Evolutionary conservation across 164 flowering plant species (phyloP), one percentile per base, ranked within the genome.

Genomic region (Stephania yunnanensis): DNA sequence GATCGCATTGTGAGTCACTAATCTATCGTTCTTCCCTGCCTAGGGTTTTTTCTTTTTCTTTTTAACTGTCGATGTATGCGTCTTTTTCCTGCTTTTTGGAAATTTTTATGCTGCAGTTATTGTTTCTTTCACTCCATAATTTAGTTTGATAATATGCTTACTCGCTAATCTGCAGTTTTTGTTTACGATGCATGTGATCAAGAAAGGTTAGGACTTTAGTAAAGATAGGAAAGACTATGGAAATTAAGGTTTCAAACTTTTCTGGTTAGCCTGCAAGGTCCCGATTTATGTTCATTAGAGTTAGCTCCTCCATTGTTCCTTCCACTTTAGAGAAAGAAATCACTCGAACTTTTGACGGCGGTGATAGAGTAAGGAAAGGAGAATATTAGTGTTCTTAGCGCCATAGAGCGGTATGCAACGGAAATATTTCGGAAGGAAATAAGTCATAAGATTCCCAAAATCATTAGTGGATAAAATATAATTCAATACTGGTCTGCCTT

Each of bases 1-100:
- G 98, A 94, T 75, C 96, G 98, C 55, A 80, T 92, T 70, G 98
- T 94, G 17, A 87, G 91, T 70, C 44, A 31, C 17, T 58, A 31
- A 22, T 63, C 45, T 5, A 9, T 7, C 8, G 25, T 31, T 71
- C 10, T 71, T 71, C 22, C 15, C 6, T 55, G 50, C 31, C 17
- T 25, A 31, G 50, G 30, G 50, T 42, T 61, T 53, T 30, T 75
- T 52, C 6, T 2, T 6, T 9, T 19, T 61, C 25, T 61, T n/a
- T 61, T 50, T 10, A 50, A 50, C 11, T 10, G 55, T 6, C 0
- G 36, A 3, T 3, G 2, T 31, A 50, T 50, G 55, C 11, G 11
- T 50, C n/a, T 50, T 15, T 6, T 8, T 2, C 8, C 8, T 6
- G 10, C 55, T 15, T 10, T 10, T 50, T 50, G 55, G 8, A 15